Percentiles rank a stretch among this genome's conserved stretches.
phyloP scores from a whole-genome alignment of 2,329 filamentous ascomycete species.

The Didymella glomerata region DNA sequence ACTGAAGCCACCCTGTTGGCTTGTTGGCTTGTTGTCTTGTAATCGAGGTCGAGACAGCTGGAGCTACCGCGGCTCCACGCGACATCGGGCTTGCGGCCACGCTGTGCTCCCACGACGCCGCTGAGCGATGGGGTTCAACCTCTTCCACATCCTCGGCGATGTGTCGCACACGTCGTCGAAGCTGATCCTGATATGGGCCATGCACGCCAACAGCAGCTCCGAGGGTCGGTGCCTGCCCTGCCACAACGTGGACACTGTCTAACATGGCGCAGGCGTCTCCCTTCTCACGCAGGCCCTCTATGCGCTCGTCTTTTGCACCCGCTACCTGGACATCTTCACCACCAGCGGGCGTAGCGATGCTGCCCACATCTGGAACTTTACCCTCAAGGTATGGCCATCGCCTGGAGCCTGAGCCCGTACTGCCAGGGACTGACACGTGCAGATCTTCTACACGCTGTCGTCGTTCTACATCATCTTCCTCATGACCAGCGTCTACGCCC shows the following conservation, averaged over 20 bases:
- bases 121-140: constrained; percentile 49
- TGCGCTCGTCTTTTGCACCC: constrained; percentile 81
- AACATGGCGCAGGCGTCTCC: constrained; percentile 71
- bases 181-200: constrained; percentile 88
- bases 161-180: constrained; percentile 86
- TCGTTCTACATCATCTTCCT: constrained; percentile 86
- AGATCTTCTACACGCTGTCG: constrained; percentile 82
- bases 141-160: constrained; percentile 82
- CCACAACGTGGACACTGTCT: constrained; percentile 1
- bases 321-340: constrained; percentile 84
- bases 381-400: constrained; percentile 68
- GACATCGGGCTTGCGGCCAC: background rate
- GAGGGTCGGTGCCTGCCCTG: constrained; percentile 66
- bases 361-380: constrained; percentile 64
- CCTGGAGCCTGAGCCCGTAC: background rate
- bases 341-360: constrained; percentile 50
- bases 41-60: background rate
- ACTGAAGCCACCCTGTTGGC: background rate
- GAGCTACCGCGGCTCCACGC: background rate
- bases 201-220: constrained; percentile 85
- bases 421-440: constrained; percentile 6
- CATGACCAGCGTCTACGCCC: constrained; percentile 86
- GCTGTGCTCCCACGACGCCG: background rate
- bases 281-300: constrained; percentile 92
- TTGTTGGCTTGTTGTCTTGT: background rate